Base-by-base conservation (phyloP, 2,329 filamentous ascomycete species). In the Cladosporium sphaerospermum region DNA sequence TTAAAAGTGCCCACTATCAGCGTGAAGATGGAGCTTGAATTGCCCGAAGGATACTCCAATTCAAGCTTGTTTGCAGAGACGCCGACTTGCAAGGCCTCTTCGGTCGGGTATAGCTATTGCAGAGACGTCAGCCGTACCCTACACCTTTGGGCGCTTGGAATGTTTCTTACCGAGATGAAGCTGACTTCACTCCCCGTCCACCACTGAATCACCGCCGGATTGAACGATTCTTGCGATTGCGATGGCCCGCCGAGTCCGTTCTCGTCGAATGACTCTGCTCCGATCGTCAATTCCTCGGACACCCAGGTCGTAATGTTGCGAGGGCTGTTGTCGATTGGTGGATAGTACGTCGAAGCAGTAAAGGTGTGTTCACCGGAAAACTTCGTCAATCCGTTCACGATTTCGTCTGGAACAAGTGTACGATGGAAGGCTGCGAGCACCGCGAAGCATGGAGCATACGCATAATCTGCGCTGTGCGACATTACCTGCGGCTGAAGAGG, bases 141-240 rank as follows among this genome's bases (percentile, higher is more conserved):
- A 70, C 64, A 45, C 72, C 70, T 16, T 61, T 59, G 23, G 16
- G 4, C 16, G 16, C 13, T 32, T 23, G 19, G n/a, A 4, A 14
- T 8, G 8, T 14, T 3, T 39, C 36, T 39, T 14, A 39, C 36
- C 28, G 49, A 53, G 11, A 61, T 53, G 41, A 61, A 58, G 28
- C 59, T 60, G 34, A 58, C 40, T 16, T 52, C 54, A n/a, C 56
- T 51, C 19, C 55, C 54, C 10, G 44, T 51, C 18, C 71, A 62
- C 82, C 82, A 85, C 59, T 85, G 82, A 0, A 80, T 73, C 5
- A 84, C 76, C 0, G 78, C 78, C 0, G 82, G 82, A 54, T 78
- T 83, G 64, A 82, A 85, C 0, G 77, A 74, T 6, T 64, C 71
- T 4, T 74, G 73, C 41, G 77, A 78, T 47, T 72, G 72, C 1